Conservation (phyloP, 306 rosid genomes). For the Hylodesmum podocarpum region DNA sequence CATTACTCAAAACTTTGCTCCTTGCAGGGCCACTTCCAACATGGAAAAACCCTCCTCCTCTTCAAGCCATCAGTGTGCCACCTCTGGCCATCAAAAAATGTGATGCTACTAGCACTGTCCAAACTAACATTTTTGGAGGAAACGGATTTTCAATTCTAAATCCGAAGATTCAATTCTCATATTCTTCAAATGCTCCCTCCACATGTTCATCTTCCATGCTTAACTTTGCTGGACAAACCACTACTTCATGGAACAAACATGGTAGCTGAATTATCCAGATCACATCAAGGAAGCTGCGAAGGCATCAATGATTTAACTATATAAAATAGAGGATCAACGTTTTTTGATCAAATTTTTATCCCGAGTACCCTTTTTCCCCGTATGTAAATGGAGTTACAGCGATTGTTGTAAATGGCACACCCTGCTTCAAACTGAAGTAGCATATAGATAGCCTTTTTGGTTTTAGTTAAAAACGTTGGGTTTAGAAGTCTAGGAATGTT, state of each 20-base stretch:
- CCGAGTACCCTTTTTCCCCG: neutral
- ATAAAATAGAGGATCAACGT: too few relatives aligned
- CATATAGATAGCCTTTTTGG: conserved; percentile 13
- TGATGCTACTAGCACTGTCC: conserved; percentile 17
- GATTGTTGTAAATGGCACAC: conserved; percentile 58
- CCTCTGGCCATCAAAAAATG: conserved; percentile 45
- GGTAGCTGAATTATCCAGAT: conserved; percentile 35
- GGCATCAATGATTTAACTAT: conserved; percentile 55
- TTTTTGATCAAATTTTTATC: conserved; percentile 1
- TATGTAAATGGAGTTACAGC: conserved; percentile 24
- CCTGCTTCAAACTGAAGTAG: conserved; percentile 40
- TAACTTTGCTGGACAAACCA: conserved; percentile 39
- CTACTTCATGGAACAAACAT: conserved; percentile 37
- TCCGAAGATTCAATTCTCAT: neutral
- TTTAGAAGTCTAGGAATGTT: neutral
- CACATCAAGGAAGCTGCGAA: conserved; percentile 54
- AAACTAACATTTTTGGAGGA: neutral
- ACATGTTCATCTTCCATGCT: conserved; percentile 62
- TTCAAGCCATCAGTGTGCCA: conserved; percentile 60
- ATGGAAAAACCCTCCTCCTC: conserved; percentile 86
- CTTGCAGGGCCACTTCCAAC: conserved; percentile 79
- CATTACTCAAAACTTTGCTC: conserved; percentile 65
- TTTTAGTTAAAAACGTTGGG: conserved; percentile 13
- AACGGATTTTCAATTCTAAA: neutral
- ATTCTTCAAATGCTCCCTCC: conserved; percentile 38